Conservation (phyloP, 768 basidiomycete species). For the Tulasnella sp. region DNA sequence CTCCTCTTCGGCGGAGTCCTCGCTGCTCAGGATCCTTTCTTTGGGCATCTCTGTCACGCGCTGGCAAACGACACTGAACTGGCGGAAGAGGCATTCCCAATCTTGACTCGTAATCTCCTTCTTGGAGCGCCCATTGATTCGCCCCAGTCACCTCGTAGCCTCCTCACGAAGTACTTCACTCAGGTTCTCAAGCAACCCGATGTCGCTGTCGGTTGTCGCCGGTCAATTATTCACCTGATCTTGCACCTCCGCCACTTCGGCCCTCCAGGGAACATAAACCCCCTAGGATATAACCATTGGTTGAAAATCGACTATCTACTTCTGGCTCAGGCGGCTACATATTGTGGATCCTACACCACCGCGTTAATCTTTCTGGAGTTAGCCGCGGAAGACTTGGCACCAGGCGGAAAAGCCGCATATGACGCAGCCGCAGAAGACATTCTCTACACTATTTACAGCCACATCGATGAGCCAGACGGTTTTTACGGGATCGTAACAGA, state of each 20-base stretch:
- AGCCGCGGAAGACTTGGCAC: conserved; percentile 43
- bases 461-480: conserved; percentile 96
- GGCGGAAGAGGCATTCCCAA: conserved; percentile 64
- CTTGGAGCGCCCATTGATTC: conserved; percentile 30
- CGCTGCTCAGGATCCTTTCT: conserved; percentile 56
- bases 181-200: conserved; percentile 45
- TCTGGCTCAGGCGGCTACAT: conserved; percentile 67
- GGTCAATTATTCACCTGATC: conserved; percentile 65
- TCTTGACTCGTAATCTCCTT: conserved; percentile 69
- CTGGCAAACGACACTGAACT: conserved; percentile 53
- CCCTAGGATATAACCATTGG: conserved; percentile 69
- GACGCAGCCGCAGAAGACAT: conserved; percentile 41
- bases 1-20: conserved; percentile 56
- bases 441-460: conserved; percentile 86
- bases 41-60: conserved; percentile 60
- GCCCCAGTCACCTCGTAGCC: conserved; percentile 29
- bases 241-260: conserved; percentile 73
- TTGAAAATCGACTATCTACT: conserved; percentile 68
- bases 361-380: conserved; percentile 87
- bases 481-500: conserved; percentile 88
- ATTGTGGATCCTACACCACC: conserved; percentile 82
- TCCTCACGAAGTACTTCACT: conserved; percentile 54
- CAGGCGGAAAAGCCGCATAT: conserved; percentile 30
- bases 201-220: conserved; percentile 45
- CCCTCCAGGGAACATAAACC: conserved; percentile 40